Conservation (phyloP, 306 rosid genomes). For the Sphenostylis stenocarpa region DNA sequence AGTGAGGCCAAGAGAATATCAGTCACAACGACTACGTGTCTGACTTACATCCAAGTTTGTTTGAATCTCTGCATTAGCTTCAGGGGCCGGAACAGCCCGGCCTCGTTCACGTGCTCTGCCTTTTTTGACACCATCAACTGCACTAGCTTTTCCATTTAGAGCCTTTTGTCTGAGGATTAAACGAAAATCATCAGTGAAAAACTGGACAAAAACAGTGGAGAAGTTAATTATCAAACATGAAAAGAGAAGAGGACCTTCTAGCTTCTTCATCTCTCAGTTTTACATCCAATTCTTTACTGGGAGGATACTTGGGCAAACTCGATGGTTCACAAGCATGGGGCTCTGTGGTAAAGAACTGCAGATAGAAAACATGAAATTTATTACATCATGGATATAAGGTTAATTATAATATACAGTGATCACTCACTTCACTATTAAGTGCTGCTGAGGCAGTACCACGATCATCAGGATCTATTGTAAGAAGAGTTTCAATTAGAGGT, state of each 20-base stretch:
- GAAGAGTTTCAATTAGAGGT: constrained; percentile 76
- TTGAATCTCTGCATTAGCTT: constrained; percentile 95
- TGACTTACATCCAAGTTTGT: constrained; percentile 84
- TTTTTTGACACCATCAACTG: constrained; percentile 65
- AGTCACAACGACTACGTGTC: constrained; percentile 23
- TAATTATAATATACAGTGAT: constrained; percentile 24
- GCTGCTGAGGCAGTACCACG: constrained; percentile 75
- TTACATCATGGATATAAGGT: constrained; percentile 31
- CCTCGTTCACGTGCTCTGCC: constrained; percentile 77
- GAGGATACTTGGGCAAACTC: constrained; percentile 91
- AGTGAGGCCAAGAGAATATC: constrained; percentile 14
- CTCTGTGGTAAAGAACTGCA: constrained; percentile 80
- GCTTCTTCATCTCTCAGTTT: constrained; percentile 96
- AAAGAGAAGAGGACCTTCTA: constrained; percentile 64
- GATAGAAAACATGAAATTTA: constrained; percentile 31
- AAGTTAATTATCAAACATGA: constrained; percentile 25
- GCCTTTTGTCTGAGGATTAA: constrained; percentile 71
- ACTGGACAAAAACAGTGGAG: constrained; percentile 22
- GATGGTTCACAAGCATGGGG: constrained; percentile 93
- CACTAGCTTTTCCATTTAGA: constrained; percentile 64
- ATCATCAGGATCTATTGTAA: constrained; percentile 70
- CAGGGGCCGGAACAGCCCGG: constrained; percentile 90
- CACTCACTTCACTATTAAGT: constrained; percentile 79
- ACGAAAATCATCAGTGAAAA: constrained; percentile 31
- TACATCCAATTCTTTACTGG: constrained; percentile 94